These are phyloP conservation scores for Lumnitzera littorea DNA, from an alignment of 345 rosid genomes.

Conservation along the genomic window DNA sequence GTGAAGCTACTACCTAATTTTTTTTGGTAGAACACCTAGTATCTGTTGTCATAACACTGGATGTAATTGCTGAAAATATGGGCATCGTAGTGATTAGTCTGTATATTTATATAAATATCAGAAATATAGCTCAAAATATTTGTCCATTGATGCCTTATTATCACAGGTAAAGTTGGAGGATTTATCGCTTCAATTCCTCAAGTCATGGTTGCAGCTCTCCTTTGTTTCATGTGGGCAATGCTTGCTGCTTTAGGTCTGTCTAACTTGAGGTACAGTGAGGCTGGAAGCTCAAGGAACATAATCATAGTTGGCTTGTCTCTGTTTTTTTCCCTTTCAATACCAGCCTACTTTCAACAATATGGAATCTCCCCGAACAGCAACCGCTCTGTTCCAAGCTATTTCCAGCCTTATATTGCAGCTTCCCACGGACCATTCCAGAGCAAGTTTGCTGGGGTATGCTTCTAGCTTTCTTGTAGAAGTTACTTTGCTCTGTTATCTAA, in stretches of 20 bases:
- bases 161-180: conserved; percentile 91
- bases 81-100: too few species aligned
- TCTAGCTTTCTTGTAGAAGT: conserved; percentile 3
- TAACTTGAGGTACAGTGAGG: conserved; percentile 92
- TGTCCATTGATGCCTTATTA: neutral
- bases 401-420: conserved; percentile 77
- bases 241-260: conserved; percentile 90
- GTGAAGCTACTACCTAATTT: too few species aligned
- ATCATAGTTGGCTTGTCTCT: conserved; percentile 85
- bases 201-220: conserved; percentile 97
- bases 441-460: conserved; percentile 65
- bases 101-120: too few species aligned
- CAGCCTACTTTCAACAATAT: conserved; percentile 93
- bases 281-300: conserved; percentile 95
- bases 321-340: conserved; percentile 81
- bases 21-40: too few species aligned
- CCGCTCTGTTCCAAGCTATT: conserved; percentile 75
- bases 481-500: neutral
- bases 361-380: conserved; percentile 75
- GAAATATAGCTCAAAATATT: too few species aligned
- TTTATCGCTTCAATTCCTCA: conserved; percentile 89
- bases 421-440: conserved; percentile 85
- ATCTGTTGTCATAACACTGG: too few species aligned
- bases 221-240: conserved; percentile 99
- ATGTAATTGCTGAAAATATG: too few species aligned